These are phyloP conservation scores for Podaxis mareebaensis DNA, from an alignment of 768 basidiomycete genomes.

Conservation along the genomic window DNA sequence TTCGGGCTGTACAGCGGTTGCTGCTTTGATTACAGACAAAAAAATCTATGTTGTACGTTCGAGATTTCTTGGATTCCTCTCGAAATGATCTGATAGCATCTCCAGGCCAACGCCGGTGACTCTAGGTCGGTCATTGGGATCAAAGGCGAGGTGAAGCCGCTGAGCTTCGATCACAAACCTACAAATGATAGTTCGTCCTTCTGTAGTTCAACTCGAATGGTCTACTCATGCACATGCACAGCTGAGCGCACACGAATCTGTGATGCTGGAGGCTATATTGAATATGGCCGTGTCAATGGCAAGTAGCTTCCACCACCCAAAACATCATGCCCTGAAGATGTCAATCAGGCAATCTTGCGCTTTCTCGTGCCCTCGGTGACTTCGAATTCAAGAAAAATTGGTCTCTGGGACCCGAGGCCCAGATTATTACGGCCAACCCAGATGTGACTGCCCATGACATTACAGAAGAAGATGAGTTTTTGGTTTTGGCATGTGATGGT, in stretches of 20 bases:
- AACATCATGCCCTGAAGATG: not conserved
- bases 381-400: conserved; percentile 99
- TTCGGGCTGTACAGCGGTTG: conserved; percentile 95
- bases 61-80: conserved; percentile 7
- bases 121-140: conserved; percentile 87
- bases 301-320: conserved; percentile 19
- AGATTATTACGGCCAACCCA: conserved; percentile 94
- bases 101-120: conserved; percentile 96
- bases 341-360: conserved; percentile 82
- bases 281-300: conserved; percentile 98
- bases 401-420: conserved; percentile 76
- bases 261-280: conserved; percentile 92
- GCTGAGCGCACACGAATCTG: conserved; percentile 86
- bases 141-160: conserved; percentile 82
- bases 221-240: conserved; percentile 27
- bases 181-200: conserved; percentile 68
- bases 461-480: conserved; percentile 90
- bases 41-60: conserved; percentile 77
- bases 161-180: conserved; percentile 97
- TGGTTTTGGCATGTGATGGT: conserved; percentile 98
- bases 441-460: conserved; percentile 84
- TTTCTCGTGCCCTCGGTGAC: conserved; percentile 94
- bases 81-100: conserved; percentile 19
- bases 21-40: conserved; percentile 79
- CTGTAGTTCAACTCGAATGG: not conserved